A percentile compares a stretch with the other conserved stretches of the same genome.
phyloP scores from a whole-genome alignment of 495 filamentous ascomycete genomes.

The Glonium stellatum region DNA sequence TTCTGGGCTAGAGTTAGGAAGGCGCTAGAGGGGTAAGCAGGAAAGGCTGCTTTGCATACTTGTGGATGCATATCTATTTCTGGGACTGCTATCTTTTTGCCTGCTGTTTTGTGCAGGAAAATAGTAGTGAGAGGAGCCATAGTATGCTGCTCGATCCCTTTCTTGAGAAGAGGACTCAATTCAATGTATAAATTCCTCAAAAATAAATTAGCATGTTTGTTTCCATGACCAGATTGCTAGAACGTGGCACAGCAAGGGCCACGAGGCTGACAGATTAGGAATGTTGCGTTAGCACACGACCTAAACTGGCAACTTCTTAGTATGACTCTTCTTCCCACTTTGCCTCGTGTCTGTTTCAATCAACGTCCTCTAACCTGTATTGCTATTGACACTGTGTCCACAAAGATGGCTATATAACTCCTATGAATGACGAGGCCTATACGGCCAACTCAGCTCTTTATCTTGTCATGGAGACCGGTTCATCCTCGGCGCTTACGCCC shows the following conservation, averaged over 20 bases:
- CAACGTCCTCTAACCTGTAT: not conserved
- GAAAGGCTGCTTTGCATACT: not conserved
- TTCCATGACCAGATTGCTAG: too few species aligned
- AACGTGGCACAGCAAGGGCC: too few species aligned
- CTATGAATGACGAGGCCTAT: not conserved
- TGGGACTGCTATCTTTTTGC: not conserved
- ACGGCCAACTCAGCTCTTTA: not conserved
- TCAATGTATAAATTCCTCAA: conserved; percentile 15
- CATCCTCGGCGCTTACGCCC: not conserved
- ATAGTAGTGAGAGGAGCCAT: not conserved
- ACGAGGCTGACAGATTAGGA: not conserved
- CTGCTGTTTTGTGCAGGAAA: not conserved
- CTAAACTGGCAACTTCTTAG: not conserved
- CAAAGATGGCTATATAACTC: not conserved
- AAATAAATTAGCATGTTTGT: not conserved
- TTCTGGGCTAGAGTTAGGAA: conserved; percentile 1
- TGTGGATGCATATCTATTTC: not conserved
- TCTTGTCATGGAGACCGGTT: not conserved
- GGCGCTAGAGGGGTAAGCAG: not conserved
- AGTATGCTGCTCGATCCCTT: conserved; percentile 4
- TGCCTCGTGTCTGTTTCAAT: not conserved
- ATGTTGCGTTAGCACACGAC: not conserved
- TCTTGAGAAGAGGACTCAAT: conserved; percentile 13
- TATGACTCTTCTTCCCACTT: not conserved
- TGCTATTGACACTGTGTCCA: not conserved